Evolutionary conservation across 129 eudicot species (phyloP).

Genomic region (Escallonia herrerae): DNA sequence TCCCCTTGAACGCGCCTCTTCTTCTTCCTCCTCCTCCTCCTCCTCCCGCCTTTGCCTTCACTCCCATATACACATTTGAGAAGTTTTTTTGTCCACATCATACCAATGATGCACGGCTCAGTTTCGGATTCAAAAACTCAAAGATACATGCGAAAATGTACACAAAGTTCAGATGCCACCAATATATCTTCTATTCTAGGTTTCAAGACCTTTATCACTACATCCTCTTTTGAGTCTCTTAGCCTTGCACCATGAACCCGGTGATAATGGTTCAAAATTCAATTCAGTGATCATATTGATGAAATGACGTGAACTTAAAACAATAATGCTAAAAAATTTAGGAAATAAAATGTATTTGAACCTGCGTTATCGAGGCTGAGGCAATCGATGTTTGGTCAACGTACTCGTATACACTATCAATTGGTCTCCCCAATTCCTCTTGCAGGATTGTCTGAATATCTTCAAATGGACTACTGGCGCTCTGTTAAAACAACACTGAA

Average conservation of each 20-base stretch:
- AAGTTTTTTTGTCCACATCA: constrained; percentile 6
- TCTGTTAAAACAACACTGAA: constrained; percentile 87
- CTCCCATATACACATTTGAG: not conserved
- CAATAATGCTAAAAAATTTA: not conserved
- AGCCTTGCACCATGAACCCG: constrained; percentile 98
- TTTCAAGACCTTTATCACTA: constrained; percentile 88
- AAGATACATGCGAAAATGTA: constrained; percentile 86
- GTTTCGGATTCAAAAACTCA: constrained; percentile 90
- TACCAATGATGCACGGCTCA: constrained; percentile 91
- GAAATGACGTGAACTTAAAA: not conserved
- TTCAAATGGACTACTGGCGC: constrained; percentile 85
- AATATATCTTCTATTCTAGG: constrained; percentile 92
- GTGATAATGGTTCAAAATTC: constrained; percentile 7
- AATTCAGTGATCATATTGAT: constrained; percentile 2
- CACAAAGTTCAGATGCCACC: constrained; percentile 90
- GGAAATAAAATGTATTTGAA: constrained; percentile 9
- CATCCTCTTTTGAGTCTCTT: constrained; percentile 83
- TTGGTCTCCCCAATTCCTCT: constrained; percentile 68
- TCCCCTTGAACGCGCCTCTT: constrained; percentile 35
- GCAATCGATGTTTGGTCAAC: constrained; percentile 92
- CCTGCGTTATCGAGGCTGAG: constrained; percentile 98
- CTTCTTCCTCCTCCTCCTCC: too few relatives aligned
- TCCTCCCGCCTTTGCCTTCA: constrained; percentile 7
- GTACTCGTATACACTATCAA: constrained; percentile 77
- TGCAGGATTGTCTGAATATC: constrained; percentile 68